Conservation (phyloP, 805 yeast species). For the Cyberlindnera galapagoensis region DNA sequence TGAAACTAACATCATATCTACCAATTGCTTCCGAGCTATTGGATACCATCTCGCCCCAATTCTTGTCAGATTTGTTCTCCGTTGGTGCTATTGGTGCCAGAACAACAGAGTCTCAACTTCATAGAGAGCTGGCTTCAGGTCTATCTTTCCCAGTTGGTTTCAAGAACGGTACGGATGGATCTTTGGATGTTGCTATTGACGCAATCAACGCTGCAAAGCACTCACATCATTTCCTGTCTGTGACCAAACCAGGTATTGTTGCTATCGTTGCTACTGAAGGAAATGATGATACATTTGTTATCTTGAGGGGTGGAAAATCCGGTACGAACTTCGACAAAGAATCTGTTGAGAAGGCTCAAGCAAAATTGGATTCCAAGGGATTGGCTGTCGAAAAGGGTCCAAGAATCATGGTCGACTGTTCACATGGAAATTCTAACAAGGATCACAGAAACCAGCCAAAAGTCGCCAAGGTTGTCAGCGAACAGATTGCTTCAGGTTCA, state of each 20-base stretch:
- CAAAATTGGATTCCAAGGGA: slow-evolving; percentile 43
- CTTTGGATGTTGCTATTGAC: slow-evolving; percentile 88
- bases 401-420: slow-evolving; percentile 93
- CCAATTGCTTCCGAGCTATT: slow-evolving; percentile 98
- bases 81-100: slow-evolving; percentile 99
- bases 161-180: slow-evolving; percentile 97
- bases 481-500: slow-evolving; percentile 74
- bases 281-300: slow-evolving; percentile 82
- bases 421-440: slow-evolving; percentile 93
- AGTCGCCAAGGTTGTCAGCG: slow-evolving; percentile 72
- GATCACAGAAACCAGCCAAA: slow-evolving; percentile 90
- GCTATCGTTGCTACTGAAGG: slow-evolving; percentile 97
- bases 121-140: slow-evolving; percentile 95
- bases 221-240: slow-evolving; percentile 91
- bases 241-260: slow-evolving; percentile 92
- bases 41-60: slow-evolving; percentile 96
- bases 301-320: slow-evolving; percentile 90
- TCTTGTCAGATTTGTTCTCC: slow-evolving; percentile 85
- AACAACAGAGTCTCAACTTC: slow-evolving; percentile 96
- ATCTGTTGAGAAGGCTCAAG: slow-evolving; percentile 62
- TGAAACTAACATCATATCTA: slow-evolving; percentile 69
- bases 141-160: slow-evolving; percentile 97
- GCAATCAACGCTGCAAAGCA: slow-evolving; percentile 89
- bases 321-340: slow-evolving; percentile 86
- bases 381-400: slow-evolving; percentile 34